phyloP scores from a whole-genome alignment of 495 filamentous ascomycete genomes.

The Tuber umbilicatum region DNA sequence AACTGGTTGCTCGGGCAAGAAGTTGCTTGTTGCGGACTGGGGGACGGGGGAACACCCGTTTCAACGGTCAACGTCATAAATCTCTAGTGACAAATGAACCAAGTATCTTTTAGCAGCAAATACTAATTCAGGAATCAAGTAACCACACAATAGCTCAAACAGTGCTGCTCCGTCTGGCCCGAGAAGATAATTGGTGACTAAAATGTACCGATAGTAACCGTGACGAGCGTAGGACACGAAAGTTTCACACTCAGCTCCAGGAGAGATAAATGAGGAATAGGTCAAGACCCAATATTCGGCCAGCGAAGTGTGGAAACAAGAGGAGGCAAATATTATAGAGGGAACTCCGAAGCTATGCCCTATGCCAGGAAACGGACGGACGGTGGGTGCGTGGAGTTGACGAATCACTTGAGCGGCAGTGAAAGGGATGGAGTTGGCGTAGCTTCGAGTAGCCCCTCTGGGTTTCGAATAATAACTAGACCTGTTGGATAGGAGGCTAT shows the following conservation, averaged over 20 bases:
- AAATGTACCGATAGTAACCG: conserved; percentile 1
- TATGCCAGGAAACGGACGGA: conserved; percentile 9
- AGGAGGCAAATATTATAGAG: conserved; percentile 9
- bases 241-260: conserved; percentile 24
- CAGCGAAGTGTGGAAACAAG: conserved; percentile 29
- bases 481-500: background rate
- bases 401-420: background rate
- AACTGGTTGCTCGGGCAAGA: conserved; percentile 23
- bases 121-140: conserved; percentile 1
- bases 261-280: conserved; percentile 16
- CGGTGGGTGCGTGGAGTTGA: conserved; percentile 6
- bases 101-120: conserved; percentile 5
- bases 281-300: conserved; percentile 20
- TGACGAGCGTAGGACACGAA: conserved; percentile 6
- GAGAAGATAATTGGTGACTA: conserved; percentile 1
- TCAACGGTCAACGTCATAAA: conserved; percentile 42
- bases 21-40: conserved; percentile 29
- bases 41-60: conserved; percentile 40
- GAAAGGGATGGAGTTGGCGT: conserved; percentile 2
- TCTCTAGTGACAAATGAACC: conserved; percentile 11
- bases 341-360: conserved; percentile 19
- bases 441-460: conserved; percentile 1
- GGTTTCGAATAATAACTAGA: conserved; percentile 1
- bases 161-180: background rate
- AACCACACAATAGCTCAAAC: conserved; percentile 1